Evolutionary conservation across 257 asterid species (phyloP).

Genomic region (Cynanchum wilfordii): DNA sequence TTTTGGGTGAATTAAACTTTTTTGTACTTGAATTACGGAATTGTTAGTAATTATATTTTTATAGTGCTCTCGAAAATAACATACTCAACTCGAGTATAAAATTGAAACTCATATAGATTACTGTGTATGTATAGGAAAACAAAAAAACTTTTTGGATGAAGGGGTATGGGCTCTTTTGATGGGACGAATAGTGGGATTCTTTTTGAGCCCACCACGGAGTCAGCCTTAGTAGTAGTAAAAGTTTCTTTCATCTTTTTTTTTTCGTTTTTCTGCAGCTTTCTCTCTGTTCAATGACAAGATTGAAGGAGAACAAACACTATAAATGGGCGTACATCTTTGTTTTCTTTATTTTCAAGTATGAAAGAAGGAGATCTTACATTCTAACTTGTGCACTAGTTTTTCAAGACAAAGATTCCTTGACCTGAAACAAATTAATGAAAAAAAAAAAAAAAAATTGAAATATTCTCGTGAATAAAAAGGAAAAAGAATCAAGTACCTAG

Average conservation of each 20-base stretch:
- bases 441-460: background rate
- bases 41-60: no score
- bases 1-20: no score
- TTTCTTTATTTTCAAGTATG: background rate
- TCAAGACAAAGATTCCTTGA: background rate
- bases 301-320: background rate
- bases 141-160: background rate
- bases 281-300: background rate
- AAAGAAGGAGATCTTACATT: background rate
- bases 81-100: no score
- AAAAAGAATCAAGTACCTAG: background rate
- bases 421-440: background rate
- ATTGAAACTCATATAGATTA: no score
- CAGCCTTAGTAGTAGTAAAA: background rate
- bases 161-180: background rate
- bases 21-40: no score
- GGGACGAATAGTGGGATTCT: conserved; percentile 1
- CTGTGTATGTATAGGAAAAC: no score
- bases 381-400: background rate
- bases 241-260: background rate
- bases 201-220: background rate
- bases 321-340: background rate
- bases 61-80: no score
- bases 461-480: background rate
- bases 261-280: background rate